phyloP scores from a whole-genome alignment of 2,329 filamentous ascomycete genomes.

The Fusarium annulatum region DNA sequence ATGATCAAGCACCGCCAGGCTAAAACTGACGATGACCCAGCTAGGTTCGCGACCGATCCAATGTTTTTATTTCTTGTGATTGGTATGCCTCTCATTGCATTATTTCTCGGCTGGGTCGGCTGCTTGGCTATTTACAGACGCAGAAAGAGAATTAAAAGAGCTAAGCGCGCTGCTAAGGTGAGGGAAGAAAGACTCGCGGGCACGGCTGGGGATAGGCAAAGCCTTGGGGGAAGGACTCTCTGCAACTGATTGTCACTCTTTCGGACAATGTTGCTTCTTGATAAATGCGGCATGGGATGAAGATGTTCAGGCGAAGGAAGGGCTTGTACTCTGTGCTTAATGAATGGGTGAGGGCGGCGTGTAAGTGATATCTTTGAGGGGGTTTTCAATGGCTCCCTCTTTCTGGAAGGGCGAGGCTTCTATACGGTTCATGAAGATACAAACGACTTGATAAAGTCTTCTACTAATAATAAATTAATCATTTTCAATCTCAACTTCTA shows the following conservation, averaged over 20 bases:
- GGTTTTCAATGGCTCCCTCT: not conserved
- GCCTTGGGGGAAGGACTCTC: not conserved
- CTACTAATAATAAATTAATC: not conserved
- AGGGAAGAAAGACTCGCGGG: not conserved
- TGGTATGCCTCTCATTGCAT: not conserved
- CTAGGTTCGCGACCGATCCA: not conserved
- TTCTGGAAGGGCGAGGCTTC: not conserved
- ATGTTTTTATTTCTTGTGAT: not conserved
- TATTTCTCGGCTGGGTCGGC: not conserved
- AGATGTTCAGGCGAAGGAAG: not conserved
- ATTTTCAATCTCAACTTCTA: not conserved
- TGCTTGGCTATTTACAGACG: not conserved
- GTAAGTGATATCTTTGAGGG: not conserved
- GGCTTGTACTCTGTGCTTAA: not conserved
- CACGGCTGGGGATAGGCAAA: not conserved
- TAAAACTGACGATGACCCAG: not conserved
- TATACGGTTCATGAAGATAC: fast-evolving
- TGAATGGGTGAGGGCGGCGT: not conserved
- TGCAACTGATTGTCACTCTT: not conserved
- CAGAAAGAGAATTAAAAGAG: not conserved
- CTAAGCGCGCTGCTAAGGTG: not conserved
- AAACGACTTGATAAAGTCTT: not conserved
- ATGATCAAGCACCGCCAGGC: not conserved
- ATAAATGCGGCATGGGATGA: no score
- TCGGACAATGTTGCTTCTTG: fast-evolving